phyloP scores from a whole-genome alignment of 2,329 filamentous ascomycete species.

The Fusarium pseudograminearum region DNA sequence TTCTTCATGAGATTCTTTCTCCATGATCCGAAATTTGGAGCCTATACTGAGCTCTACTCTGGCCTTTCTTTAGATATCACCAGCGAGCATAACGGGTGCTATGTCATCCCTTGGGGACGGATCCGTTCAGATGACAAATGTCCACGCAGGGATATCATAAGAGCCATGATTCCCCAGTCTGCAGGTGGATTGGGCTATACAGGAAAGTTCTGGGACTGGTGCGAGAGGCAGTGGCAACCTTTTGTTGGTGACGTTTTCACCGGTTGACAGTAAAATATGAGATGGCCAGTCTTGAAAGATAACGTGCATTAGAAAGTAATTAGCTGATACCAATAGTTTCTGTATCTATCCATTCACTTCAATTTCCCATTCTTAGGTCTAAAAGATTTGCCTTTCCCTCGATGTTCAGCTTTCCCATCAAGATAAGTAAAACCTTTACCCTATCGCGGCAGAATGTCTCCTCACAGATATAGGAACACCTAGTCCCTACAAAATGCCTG shows the following conservation, averaged over 20 bases:
- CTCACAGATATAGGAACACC: no score
- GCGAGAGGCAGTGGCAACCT: neutral
- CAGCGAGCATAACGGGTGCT: neutral
- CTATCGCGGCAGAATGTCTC: no score
- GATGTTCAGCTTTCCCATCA: no score
- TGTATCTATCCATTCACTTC: no score
- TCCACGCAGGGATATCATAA: neutral
- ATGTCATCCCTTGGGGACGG: neutral
- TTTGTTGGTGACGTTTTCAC: neutral
- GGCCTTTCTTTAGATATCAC: neutral
- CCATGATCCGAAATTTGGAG: neutral
- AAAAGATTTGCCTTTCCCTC: accelerated
- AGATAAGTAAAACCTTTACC: no score
- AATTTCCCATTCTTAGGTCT: no score
- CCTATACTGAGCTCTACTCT: neutral
- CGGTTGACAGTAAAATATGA: neutral
- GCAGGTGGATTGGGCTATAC: neutral
- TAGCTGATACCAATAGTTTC: no score
- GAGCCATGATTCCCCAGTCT: neutral
- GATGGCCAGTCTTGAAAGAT: no score
- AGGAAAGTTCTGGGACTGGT: neutral
- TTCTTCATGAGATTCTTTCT: neutral
- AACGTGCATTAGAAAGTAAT: no score
- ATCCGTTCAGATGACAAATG: neutral
- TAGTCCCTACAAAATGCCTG: no score